Percentiles rank a stretch among this genome's conserved stretches.
These are phyloP conservation scores for Suhomyces atakaporum DNA, from an alignment of 1,139 yeast species.

Conservation along the genomic window DNA sequence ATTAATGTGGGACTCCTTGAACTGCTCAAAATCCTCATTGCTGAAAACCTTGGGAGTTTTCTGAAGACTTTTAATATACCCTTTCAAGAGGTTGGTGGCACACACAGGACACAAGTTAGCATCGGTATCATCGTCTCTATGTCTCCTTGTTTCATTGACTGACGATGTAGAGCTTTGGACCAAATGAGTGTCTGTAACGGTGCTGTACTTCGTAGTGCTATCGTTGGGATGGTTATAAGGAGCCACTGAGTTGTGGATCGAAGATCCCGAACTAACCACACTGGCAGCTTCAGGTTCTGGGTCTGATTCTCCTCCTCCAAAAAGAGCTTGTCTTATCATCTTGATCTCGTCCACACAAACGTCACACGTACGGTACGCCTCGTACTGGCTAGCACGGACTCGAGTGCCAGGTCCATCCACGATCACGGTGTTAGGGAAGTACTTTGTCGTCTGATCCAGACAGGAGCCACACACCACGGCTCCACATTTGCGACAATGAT, in stretches of 20 bases:
- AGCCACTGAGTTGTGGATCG: too few species aligned
- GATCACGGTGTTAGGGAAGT: slow-evolving; percentile 43
- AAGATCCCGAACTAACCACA: slow-evolving; percentile 10
- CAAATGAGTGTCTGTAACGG: slow-evolving; percentile 21
- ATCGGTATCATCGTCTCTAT: slow-evolving; percentile 26
- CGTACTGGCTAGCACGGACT: slow-evolving; percentile 28
- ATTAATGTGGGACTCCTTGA: slow-evolving; percentile 67
- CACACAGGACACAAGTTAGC: slow-evolving; percentile 48
- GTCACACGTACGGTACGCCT: slow-evolving; percentile 66
- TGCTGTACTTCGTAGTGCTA: slow-evolving; percentile 29
- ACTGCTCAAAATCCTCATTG: slow-evolving; percentile 42
- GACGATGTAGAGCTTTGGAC: slow-evolving; percentile 32
- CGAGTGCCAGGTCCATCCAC: slow-evolving; percentile 31
- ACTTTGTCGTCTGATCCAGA: slow-evolving; percentile 49
- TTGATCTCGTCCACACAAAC: slow-evolving; percentile 64
- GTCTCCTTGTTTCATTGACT: slow-evolving; percentile 3
- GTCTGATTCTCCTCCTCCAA: slow-evolving; percentile 17
- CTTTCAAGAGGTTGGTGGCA: slow-evolving; percentile 51
- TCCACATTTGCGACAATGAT: slow-evolving; percentile 91
- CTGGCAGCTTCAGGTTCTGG: slow-evolving; percentile 6
- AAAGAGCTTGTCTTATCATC: slow-evolving; percentile 54
- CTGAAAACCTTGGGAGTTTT: slow-evolving; percentile 22
- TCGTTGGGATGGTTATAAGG: slow-evolving; percentile 11
- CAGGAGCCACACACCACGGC: slow-evolving; percentile 71
- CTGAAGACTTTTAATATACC: slow-evolving; percentile 47